Percentiles rank a stretch among this genome's conserved stretches.
Conservation (phyloP, 2,329 filamentous ascomycete species). For the Diaporthe sp. region DNA sequence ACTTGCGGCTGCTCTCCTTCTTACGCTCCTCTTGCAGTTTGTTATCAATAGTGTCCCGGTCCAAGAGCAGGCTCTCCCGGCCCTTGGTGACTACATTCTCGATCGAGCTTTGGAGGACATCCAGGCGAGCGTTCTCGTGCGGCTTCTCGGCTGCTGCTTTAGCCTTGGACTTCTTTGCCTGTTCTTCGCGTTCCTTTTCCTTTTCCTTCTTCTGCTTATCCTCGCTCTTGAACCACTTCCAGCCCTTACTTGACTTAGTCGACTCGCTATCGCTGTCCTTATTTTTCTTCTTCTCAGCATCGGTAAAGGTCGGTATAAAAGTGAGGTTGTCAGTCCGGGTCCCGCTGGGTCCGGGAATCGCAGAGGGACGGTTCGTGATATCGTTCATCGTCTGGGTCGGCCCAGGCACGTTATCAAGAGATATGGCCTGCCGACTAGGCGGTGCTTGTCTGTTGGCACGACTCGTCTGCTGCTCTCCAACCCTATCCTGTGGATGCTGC, state of each 20-base stretch:
- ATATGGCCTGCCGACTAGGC: conserved; percentile 38
- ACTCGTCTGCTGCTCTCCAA: conserved; percentile 46
- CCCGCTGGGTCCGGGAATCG: conserved; percentile 76
- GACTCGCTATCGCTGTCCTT: conserved; percentile 77
- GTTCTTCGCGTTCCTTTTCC: conserved; percentile 73
- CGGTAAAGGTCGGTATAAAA: conserved; percentile 79
- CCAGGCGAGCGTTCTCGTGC: conserved; percentile 85
- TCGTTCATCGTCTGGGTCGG: conserved; percentile 70
- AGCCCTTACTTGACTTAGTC: conserved; percentile 82
- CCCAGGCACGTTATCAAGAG: conserved; percentile 49
- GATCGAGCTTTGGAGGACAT: conserved; percentile 89
- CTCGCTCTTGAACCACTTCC: conserved; percentile 87
- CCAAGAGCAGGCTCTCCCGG: conserved; percentile 86
- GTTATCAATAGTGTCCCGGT: conserved; percentile 79
- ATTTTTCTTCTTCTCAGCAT: conserved; percentile 81
- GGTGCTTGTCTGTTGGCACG: conserved; percentile 48
- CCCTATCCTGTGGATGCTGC: conserved; percentile 39
- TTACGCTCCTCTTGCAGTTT: conserved; percentile 85
- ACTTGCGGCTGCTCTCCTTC: conserved; percentile 82
- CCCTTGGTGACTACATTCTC: conserved; percentile 75
- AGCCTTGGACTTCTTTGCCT: conserved; percentile 76
- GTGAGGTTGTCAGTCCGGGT: conserved; percentile 81
- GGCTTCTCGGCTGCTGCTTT: conserved; percentile 67
- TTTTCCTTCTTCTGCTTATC: conserved; percentile 81
- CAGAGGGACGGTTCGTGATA: conserved; percentile 74